Conservation (phyloP, 306 rosid species). For the Myrica gale region DNA sequence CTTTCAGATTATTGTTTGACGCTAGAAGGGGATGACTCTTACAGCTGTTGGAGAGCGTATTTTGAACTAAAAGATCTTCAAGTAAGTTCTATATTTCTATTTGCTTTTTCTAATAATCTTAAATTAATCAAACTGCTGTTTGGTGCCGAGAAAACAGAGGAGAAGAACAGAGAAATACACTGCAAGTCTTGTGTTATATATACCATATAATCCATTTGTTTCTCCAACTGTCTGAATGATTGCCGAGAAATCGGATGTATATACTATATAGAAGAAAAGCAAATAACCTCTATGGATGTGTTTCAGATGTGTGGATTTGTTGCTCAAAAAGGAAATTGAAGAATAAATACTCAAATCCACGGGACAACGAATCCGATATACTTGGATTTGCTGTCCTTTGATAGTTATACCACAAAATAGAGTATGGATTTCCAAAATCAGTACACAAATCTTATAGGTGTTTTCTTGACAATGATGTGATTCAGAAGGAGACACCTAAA, state of each 20-base stretch:
- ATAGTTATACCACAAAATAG: background rate
- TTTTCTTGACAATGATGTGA: background rate
- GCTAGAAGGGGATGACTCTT: conserved; percentile 83
- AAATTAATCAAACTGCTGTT: background rate
- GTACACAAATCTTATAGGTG: background rate
- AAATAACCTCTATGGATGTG: background rate
- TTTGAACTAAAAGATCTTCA: conserved; percentile 83
- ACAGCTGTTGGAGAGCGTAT: conserved; percentile 91
- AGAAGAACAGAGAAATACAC: background rate
- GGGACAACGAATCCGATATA: background rate
- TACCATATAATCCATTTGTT: background rate
- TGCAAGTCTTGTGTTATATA: background rate
- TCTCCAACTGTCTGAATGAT: background rate
- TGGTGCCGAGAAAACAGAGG: conserved; percentile 7
- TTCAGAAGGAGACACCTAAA: conserved; percentile 66
- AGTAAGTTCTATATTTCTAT: conserved; percentile 35
- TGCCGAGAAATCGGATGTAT: background rate
- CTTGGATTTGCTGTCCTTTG: background rate
- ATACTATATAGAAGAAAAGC: background rate
- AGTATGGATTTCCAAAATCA: background rate
- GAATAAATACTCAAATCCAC: background rate
- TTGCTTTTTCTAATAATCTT: background rate
- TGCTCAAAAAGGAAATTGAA: background rate
- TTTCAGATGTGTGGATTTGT: background rate
- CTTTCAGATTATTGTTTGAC: conserved; percentile 71